phyloP scores from a whole-genome alignment of 2,329 filamentous ascomycete species.

The Botrytis porri region DNA sequence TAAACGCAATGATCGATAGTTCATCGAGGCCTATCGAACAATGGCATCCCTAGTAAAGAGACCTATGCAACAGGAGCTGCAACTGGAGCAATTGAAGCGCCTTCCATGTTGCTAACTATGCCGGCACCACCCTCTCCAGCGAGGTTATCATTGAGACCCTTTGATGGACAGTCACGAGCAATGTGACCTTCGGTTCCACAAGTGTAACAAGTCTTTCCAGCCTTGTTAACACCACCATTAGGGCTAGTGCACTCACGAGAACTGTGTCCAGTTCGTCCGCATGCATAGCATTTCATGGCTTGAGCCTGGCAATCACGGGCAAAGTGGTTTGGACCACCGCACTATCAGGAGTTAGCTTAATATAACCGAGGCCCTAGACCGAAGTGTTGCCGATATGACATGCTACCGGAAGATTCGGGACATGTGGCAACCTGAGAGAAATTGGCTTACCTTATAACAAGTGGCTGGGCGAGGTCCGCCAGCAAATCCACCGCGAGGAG shows the following conservation, averaged over 20 bases:
- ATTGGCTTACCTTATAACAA: conserved; percentile 56
- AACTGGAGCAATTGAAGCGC: conserved; percentile 42
- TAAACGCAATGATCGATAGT: conserved; percentile 33
- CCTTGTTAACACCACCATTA: conserved; percentile 92
- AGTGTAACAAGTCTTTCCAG: conserved; percentile 97
- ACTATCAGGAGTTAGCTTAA: conserved; percentile 36
- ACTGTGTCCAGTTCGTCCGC: conserved; percentile 60
- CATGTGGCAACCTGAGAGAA: neutral
- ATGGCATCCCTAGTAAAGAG: conserved; percentile 33
- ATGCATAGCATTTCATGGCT: conserved; percentile 78
- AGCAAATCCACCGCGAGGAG: conserved; percentile 71
- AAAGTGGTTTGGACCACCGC: conserved; percentile 91
- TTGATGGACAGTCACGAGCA: conserved; percentile 73
- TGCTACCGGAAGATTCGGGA: neutral
- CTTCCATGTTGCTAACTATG: conserved; percentile 37
- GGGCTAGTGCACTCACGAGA: conserved; percentile 46
- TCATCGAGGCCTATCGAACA: conserved; percentile 38
- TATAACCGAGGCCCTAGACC: neutral
- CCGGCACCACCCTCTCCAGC: conserved; percentile 29
- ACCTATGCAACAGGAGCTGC: conserved; percentile 34
- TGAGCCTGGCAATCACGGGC: conserved; percentile 77
- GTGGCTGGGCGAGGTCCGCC: conserved; percentile 67
- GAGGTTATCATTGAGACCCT: conserved; percentile 48
- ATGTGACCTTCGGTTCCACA: conserved; percentile 96
- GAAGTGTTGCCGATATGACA: conserved; percentile 2